phyloP scores from a whole-genome alignment of 164 flowering plant species.

The Tinospora cordifolia region DNA sequence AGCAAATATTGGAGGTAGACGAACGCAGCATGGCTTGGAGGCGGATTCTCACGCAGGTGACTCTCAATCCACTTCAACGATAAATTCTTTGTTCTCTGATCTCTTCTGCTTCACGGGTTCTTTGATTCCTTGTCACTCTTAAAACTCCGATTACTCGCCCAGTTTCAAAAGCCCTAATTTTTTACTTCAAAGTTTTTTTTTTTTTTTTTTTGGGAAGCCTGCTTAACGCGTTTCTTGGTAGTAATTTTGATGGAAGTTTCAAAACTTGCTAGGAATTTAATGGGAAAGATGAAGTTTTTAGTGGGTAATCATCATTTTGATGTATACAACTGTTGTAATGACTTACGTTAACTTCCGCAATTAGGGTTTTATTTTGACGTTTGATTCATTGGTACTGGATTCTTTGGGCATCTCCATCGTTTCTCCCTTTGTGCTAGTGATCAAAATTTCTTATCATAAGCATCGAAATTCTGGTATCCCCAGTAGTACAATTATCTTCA shows the following conservation, averaged over 20 bases:
- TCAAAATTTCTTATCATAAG: background rate
- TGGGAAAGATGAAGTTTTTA: background rate
- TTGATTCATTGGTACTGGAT: background rate
- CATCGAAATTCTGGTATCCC: background rate
- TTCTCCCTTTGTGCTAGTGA: background rate
- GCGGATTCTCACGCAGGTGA: constrained; percentile 23
- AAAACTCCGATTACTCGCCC: constrained; percentile 1
- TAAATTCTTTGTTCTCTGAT: background rate
- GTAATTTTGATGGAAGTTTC: background rate
- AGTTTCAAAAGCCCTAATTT: constrained; percentile 1
- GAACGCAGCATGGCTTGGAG: constrained; percentile 21
- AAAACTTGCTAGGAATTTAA: background rate
- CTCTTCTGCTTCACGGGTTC: background rate
- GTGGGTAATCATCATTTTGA: background rate
- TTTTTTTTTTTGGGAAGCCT: background rate
- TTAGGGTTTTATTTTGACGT: constrained; percentile 2
- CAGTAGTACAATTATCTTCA: background rate
- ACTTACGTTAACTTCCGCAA: background rate
- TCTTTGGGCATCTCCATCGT: background rate
- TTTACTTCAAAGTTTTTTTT: too few relatives aligned
- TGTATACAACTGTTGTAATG: background rate
- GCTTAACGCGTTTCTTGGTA: background rate
- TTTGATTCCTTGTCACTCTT: background rate
- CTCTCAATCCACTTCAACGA: background rate
- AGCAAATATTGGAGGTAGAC: background rate